Conservation (phyloP, 345 rosid species). For the Firmiana major region DNA sequence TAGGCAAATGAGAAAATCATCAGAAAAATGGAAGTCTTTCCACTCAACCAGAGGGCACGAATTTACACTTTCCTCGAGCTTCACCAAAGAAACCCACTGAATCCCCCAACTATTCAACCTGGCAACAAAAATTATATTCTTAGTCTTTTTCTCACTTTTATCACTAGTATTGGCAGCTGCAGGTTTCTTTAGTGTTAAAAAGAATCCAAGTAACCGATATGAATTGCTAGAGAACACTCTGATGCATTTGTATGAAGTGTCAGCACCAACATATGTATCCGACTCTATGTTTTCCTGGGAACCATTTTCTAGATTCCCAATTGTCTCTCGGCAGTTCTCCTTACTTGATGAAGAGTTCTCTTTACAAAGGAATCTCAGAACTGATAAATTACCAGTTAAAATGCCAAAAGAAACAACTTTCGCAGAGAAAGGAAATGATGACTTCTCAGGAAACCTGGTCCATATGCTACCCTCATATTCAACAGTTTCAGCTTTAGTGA, state of each 20-base stretch:
- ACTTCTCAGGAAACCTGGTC: slow-evolving; percentile 66
- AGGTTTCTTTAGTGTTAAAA: slow-evolving; percentile 43
- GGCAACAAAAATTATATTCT: slow-evolving; percentile 53
- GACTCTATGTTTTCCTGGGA: slow-evolving; percentile 25
- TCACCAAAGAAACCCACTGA: slow-evolving; percentile 78
- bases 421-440: slow-evolving; percentile 69
- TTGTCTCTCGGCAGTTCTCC: slow-evolving; percentile 28
- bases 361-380: slow-evolving; percentile 35
- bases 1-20: slow-evolving; percentile 83
- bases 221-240: slow-evolving; percentile 79
- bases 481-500: slow-evolving; percentile 51
- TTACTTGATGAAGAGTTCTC: slow-evolving; percentile 23
- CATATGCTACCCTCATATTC: slow-evolving; percentile 52
- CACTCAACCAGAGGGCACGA: slow-evolving; percentile 43
- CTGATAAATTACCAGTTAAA: slow-evolving; percentile 41
- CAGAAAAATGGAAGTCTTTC: slow-evolving; percentile 80
- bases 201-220: slow-evolving; percentile 70
- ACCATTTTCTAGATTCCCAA: slow-evolving; percentile 27
- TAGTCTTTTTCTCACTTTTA: slow-evolving; percentile 34
- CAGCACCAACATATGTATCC: slow-evolving; percentile 28
- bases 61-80: slow-evolving; percentile 43
- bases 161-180: slow-evolving; percentile 29
- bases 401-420: slow-evolving; percentile 81
- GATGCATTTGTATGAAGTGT: slow-evolving; percentile 51
- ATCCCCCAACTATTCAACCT: slow-evolving; percentile 61